phyloP scores from a whole-genome alignment of 345 rosid species.

The Dimocarpus longan region DNA sequence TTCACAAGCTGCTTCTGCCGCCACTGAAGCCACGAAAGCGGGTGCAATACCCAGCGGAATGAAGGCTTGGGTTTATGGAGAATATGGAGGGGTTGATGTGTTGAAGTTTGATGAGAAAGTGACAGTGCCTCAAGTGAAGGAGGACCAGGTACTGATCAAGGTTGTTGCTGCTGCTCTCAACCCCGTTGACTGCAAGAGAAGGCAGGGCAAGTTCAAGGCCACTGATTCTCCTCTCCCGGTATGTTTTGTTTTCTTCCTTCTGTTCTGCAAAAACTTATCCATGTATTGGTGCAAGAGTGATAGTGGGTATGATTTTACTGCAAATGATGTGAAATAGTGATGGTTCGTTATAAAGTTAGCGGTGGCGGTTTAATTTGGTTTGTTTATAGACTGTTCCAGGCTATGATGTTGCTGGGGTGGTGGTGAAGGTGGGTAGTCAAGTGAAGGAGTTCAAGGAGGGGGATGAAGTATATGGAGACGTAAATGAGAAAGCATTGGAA shows the following conservation, averaged over 20 bases:
- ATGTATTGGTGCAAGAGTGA: neutral
- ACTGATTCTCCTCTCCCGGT: slow-evolving; percentile 93
- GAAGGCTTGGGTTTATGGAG: slow-evolving; percentile 87
- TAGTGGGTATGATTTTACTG: neutral
- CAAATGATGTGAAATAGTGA: neutral
- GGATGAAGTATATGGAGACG: slow-evolving; percentile 87
- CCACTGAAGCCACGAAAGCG: slow-evolving; percentile 37
- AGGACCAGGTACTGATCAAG: slow-evolving; percentile 83
- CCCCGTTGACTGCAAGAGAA: slow-evolving; percentile 84
- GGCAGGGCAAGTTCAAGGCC: slow-evolving; percentile 94
- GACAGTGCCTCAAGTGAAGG: slow-evolving; percentile 72
- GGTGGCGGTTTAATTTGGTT: slow-evolving; percentile 14
- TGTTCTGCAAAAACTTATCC: too few species aligned
- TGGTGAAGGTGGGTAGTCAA: slow-evolving; percentile 71
- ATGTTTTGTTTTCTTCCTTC: neutral
- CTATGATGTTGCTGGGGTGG: slow-evolving; percentile 90
- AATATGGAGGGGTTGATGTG: slow-evolving; percentile 84
- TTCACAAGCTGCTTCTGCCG: slow-evolving; percentile 55
- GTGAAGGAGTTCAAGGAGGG: slow-evolving; percentile 82
- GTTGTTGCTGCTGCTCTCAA: slow-evolving; percentile 90
- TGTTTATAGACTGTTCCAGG: slow-evolving; percentile 84
- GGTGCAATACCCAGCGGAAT: slow-evolving; percentile 57
- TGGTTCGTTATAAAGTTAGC: neutral
- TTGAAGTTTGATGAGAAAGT: slow-evolving; percentile 72
- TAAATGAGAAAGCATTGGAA: slow-evolving; percentile 90